A percentile compares a stretch with the other conserved stretches of the same genome.
These are phyloP conservation scores for Pseudoneurospora amorphoporcata DNA, from an alignment of 495 filamentous ascomycete species.

Conservation along the genomic window DNA sequence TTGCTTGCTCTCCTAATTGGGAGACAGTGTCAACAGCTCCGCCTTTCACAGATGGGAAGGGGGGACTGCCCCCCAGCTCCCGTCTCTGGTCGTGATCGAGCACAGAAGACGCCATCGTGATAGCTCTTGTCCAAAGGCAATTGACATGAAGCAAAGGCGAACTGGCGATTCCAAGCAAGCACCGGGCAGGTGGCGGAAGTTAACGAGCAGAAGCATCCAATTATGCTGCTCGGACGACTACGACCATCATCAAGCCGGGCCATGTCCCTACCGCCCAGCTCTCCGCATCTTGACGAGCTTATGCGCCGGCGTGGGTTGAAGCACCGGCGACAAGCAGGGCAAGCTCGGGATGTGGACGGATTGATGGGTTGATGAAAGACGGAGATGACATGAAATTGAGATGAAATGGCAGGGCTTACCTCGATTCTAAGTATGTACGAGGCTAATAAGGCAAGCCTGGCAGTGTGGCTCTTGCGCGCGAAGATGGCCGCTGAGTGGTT, in stretches of 20 bases:
- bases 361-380: not conserved
- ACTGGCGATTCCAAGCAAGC: not conserved
- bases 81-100: not conserved
- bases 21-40: not conserved
- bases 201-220: not conserved
- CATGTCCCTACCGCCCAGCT: not conserved
- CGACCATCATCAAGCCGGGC: not conserved
- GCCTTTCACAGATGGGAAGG: not conserved
- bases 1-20: not conserved
- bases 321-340: not conserved
- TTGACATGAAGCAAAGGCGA: not conserved
- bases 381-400: not conserved
- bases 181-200: not conserved
- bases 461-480: not conserved
- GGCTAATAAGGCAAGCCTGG: not conserved
- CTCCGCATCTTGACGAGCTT: not conserved
- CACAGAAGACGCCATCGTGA: not conserved
- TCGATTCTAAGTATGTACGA: not conserved
- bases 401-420: not conserved
- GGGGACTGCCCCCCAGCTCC: not conserved
- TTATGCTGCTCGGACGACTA: not conserved
- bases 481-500: conserved; percentile 1
- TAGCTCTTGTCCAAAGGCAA: not conserved
- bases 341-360: not conserved
- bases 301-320: not conserved